phyloP scores from a whole-genome alignment of 495 filamentous ascomycete species.

The Neurospora sp. region DNA sequence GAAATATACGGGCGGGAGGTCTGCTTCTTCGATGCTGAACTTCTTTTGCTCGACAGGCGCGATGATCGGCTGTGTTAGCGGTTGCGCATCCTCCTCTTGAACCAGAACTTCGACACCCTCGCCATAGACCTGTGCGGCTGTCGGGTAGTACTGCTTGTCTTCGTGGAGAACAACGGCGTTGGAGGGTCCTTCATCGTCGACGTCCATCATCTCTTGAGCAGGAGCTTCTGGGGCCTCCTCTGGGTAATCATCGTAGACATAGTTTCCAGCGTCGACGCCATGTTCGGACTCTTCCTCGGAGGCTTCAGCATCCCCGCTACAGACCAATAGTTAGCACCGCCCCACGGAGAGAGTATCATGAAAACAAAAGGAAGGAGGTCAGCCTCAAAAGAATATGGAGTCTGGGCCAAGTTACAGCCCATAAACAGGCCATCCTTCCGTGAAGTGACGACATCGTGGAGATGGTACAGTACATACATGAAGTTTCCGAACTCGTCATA shows the following conservation, averaged over 20 bases:
- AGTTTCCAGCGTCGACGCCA: constrained; percentile 63
- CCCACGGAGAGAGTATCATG: not conserved
- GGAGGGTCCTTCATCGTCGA: constrained; percentile 88
- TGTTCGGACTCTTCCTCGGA: constrained; percentile 77
- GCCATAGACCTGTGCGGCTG: constrained; percentile 89
- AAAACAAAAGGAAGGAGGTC: not conserved
- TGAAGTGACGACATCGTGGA: not conserved
- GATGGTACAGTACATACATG: constrained; percentile 12
- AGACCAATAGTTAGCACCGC: constrained; percentile 1
- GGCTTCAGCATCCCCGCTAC: constrained; percentile 69
- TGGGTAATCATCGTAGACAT: constrained; percentile 69
- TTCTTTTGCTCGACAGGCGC: constrained; percentile 90
- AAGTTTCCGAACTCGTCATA: constrained; percentile 32
- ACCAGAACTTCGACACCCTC: constrained; percentile 90
- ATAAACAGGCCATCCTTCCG: not conserved
- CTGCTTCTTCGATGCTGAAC: constrained; percentile 84
- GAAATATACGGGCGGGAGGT: constrained; percentile 80
- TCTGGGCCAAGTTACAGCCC: not conserved
- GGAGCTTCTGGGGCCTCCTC: constrained; percentile 50
- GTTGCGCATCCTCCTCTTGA: constrained; percentile 94
- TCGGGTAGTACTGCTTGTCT: constrained; percentile 99
- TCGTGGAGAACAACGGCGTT: constrained; percentile 96
- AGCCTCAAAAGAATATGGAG: not conserved
- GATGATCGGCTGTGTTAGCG: constrained; percentile 84
- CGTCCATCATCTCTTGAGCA: constrained; percentile 85